These are phyloP conservation scores for Periconia sp. DNA, from an alignment of 2,329 filamentous ascomycete species.

Conservation along the genomic window DNA sequence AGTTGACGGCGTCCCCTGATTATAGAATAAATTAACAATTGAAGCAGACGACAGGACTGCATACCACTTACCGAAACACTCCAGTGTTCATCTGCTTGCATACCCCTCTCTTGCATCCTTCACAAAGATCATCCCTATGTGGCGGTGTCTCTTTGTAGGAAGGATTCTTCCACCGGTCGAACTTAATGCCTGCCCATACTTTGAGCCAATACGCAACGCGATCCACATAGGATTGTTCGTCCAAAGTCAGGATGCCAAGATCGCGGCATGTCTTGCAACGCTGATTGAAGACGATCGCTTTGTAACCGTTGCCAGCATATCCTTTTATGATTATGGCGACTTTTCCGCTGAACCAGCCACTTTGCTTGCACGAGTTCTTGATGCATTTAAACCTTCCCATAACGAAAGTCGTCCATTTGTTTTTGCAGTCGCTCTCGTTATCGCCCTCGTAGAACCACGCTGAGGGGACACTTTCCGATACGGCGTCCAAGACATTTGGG, in stretches of 20 bases:
- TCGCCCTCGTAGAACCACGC: slow-evolving; percentile 40
- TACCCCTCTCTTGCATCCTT: slow-evolving; percentile 15
- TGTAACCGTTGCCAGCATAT: slow-evolving; percentile 44
- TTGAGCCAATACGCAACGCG: slow-evolving; percentile 48
- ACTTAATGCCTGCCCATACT: slow-evolving; percentile 42
- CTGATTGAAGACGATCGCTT: slow-evolving; percentile 50
- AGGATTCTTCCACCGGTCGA: slow-evolving; percentile 16
- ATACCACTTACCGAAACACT: too few species aligned
- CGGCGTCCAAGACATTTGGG: slow-evolving; percentile 29
- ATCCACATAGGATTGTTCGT: slow-evolving; percentile 45
- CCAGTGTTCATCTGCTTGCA: too few species aligned
- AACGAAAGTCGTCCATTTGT: slow-evolving; percentile 45
- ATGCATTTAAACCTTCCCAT: slow-evolving; percentile 46
- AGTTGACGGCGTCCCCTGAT: too few species aligned
- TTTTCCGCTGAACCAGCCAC: slow-evolving; percentile 44
- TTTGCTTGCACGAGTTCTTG: slow-evolving; percentile 32
- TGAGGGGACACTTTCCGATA: slow-evolving; percentile 31
- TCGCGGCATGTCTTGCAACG: slow-evolving; percentile 41
- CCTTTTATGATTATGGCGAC: slow-evolving; percentile 48
- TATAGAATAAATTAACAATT: too few species aligned
- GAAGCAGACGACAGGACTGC: too few species aligned
- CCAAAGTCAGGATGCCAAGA: slow-evolving; percentile 38
- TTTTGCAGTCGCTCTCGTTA: slow-evolving; percentile 15
- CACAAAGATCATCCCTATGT: slow-evolving; percentile 16
- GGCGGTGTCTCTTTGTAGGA: slow-evolving; percentile 14